Evolutionary conservation across 495 filamentous ascomycete species (phyloP).

Genomic region (Elasticomyces elasticus): DNA sequence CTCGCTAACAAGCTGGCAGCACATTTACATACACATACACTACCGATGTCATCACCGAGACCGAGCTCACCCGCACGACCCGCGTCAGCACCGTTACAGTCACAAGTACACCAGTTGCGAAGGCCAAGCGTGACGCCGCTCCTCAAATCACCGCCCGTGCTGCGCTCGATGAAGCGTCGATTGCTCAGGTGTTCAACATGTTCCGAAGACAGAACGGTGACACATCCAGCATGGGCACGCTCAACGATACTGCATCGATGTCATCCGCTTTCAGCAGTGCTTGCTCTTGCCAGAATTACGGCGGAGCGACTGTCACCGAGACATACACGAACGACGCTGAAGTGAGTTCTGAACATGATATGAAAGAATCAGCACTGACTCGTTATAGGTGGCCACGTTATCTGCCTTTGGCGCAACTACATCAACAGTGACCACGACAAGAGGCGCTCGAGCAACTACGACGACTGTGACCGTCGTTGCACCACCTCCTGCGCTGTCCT

Average conservation of each 20-base stretch:
- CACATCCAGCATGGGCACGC: not conserved
- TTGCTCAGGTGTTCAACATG: slow-evolving; percentile 1
- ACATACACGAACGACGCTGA: slow-evolving; percentile 17
- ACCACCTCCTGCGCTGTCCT: not conserved
- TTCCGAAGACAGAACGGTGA: slow-evolving; percentile 2
- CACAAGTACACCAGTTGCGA: not conserved
- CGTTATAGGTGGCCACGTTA: not conserved
- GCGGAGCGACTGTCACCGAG: slow-evolving; percentile 10
- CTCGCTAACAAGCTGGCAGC: slow-evolving; percentile 2
- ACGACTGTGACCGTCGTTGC: not conserved
- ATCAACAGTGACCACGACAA: not conserved
- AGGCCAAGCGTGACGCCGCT: slow-evolving; percentile 7
- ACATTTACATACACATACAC: slow-evolving; percentile 11
- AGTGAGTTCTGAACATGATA: not conserved
- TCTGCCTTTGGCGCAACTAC: not conserved
- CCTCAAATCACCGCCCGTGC: not conserved
- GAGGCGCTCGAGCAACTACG: not conserved
- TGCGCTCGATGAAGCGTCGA: not conserved
- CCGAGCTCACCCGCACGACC: not conserved
- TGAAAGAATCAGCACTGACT: not conserved
- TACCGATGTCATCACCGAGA: slow-evolving; percentile 1
- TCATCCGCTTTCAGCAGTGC: slow-evolving; percentile 14
- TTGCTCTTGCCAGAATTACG: slow-evolving; percentile 14
- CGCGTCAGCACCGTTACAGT: slow-evolving; percentile 8
- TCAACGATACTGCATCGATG: not conserved